Conservation (phyloP, 768 basidiomycete genomes). For the Lentinula aciculospora region DNA sequence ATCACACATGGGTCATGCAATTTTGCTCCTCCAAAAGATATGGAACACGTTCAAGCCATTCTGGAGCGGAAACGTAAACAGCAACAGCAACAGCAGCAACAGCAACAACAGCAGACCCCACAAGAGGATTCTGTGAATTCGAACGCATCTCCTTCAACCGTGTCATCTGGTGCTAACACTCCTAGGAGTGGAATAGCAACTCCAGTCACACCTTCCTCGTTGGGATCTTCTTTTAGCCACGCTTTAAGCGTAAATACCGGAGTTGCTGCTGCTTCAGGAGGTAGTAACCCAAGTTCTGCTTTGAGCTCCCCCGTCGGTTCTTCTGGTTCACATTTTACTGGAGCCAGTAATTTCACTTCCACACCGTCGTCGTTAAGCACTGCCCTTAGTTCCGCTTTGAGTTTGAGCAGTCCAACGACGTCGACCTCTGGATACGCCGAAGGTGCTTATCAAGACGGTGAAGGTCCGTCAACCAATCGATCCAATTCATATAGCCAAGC, state of each 20-base stretch:
- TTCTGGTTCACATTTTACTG: background rate
- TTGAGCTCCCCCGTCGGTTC: background rate
- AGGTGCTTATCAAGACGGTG: background rate
- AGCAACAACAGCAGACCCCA: slow-evolving; percentile 12
- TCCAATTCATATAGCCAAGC: background rate
- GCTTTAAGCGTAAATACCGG: background rate
- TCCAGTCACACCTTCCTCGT: background rate
- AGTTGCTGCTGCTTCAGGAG: background rate
- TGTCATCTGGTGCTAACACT: slow-evolving; percentile 5
- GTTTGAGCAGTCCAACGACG: background rate
- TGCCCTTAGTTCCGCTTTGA: background rate
- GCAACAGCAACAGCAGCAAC: slow-evolving; percentile 21
- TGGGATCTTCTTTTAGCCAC: background rate
- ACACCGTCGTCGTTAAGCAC: slow-evolving; percentile 3
- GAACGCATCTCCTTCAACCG: background rate
- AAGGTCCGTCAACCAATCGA: background rate
- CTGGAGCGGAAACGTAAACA: slow-evolving; percentile 52
- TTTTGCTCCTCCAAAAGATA: slow-evolving; percentile 84
- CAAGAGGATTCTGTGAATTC: background rate
- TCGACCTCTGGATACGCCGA: background rate
- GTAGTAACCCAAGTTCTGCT: background rate
- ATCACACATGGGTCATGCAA: slow-evolving; percentile 91
- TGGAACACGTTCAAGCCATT: slow-evolving; percentile 70
- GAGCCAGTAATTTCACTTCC: background rate
- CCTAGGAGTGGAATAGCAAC: slow-evolving; percentile 5